Evolutionary conservation across 345 rosid genomes (phyloP), one percentile per base, ranked within the genome.

Genomic region (Nephelium lappaceum): DNA sequence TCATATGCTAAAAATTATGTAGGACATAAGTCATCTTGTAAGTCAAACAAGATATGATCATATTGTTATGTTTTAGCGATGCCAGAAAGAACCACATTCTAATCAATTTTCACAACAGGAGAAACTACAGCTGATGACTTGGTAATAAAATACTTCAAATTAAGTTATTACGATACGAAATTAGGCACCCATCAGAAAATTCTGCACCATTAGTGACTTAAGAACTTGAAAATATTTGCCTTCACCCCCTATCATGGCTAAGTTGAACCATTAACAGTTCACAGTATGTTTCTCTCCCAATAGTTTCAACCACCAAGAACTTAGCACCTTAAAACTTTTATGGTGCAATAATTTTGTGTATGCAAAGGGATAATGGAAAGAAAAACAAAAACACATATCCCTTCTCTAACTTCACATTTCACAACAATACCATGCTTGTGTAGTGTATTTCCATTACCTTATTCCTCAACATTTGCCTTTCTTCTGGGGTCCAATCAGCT

Each of bases 401-500:
- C 27, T 60, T 60, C 64, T 60, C 64, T 23, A 60, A n/a, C 64
- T n/a, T 21, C 2, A 9, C 24, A 60, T n/a, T 60, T 60, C 8
- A 45, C 10, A 45, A 45, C 51, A 45, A 61, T 53, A 41, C 55
- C 71, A 55, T 51, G 66, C 58, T 55, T 6, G 45, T 63, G 62
- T 24, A 5, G 23, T 36, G 36, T 8, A 31, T 67, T 75, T 76
- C 36, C 25, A 16, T 86, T 83, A 96, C 99, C 92, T 86, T 88
- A 81, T 92, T 91, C 82, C 99, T 91, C 75, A 96, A 81, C 93
- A 91, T 93, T 84, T 89, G 88, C 83, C 99, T 92, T 86, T 96
- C 99, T 80, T 88, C 95, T 43, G 88, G 70, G 43, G 95, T 94
- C 98, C 99, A 96, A 85, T 97, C 99, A 73, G 97, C 93, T 70